Evolutionary conservation across 768 basidiomycete species (phyloP).

Genomic region (Saitozyma sp.): DNA sequence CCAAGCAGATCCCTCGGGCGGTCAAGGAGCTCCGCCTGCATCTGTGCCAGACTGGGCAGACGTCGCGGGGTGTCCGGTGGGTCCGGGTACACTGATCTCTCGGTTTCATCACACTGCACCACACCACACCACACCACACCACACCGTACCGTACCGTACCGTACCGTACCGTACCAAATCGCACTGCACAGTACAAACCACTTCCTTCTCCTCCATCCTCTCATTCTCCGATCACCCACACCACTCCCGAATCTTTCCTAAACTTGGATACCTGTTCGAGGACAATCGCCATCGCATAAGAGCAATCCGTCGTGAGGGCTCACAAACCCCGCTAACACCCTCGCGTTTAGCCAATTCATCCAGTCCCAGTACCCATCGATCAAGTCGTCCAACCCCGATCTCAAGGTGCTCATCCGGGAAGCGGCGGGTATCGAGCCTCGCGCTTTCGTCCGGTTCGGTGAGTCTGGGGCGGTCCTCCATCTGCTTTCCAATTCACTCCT

Average conservation of each 20-base stretch:
- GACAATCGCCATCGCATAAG: no score
- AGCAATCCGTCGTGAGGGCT: no score
- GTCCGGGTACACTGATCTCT: conserved; percentile 9
- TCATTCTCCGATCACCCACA: not conserved
- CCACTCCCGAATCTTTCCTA: not conserved
- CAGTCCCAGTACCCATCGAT: conserved; percentile 44
- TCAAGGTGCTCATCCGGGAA: conserved; percentile 53
- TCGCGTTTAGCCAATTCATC: conserved; percentile 46
- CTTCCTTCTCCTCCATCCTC: no score
- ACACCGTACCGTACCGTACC: no score
- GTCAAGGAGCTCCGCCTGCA: conserved; percentile 53
- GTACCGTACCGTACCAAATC: no score
- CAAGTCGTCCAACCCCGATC: conserved; percentile 50
- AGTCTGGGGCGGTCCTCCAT: conserved; percentile 12
- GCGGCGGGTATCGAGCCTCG: conserved; percentile 47
- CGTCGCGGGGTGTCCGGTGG: conserved; percentile 50
- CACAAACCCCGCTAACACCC: not conserved
- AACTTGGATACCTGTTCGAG: no score
- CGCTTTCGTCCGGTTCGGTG: conserved; percentile 52
- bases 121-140: no score
- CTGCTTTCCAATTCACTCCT: no score
- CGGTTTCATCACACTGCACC: not conserved
- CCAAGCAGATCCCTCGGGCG: conserved; percentile 49
- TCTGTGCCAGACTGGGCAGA: conserved; percentile 48
- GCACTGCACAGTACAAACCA: no score